These are phyloP conservation scores for Boechera divaricarpa DNA, from an alignment of 345 rosid species.

Conservation along the genomic window DNA sequence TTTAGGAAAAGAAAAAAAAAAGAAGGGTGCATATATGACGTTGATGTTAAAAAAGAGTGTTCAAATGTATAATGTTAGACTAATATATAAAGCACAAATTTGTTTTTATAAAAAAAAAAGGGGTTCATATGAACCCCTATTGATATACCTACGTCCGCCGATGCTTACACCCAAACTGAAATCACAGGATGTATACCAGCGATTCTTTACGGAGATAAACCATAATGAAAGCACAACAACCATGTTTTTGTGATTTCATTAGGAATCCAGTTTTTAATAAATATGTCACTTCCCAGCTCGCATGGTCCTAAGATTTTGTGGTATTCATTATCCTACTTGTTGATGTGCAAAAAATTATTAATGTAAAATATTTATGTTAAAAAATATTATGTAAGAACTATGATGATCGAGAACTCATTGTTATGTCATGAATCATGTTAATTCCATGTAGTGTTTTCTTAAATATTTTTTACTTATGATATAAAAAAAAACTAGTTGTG, in stretches of 20 bases:
- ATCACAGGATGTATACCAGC: slow-evolving; percentile 11
- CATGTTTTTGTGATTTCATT: slow-evolving; percentile 16
- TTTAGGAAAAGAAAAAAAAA: too few species aligned
- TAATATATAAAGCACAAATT: too few species aligned
- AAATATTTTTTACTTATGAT: too few species aligned
- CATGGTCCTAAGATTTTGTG: background rate
- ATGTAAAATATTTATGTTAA: background rate
- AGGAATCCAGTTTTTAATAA: background rate
- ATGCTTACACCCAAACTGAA: background rate
- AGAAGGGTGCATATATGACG: too few species aligned
- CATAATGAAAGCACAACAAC: background rate
- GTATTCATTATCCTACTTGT: slow-evolving; percentile 3
- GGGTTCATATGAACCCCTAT: too few species aligned
- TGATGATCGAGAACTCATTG: background rate
- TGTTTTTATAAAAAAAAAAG: too few species aligned
- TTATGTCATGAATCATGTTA: background rate
- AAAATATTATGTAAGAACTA: background rate
- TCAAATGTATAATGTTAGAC: too few species aligned
- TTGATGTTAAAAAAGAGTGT: too few species aligned
- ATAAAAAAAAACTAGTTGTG: too few species aligned
- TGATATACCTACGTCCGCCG: too few species aligned
- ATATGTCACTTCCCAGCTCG: background rate
- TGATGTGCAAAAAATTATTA: background rate
- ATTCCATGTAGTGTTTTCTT: background rate
- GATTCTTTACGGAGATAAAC: background rate